Conservation (phyloP, 2,329 filamentous ascomycete species). For the Trichoderma atroviride region DNA sequence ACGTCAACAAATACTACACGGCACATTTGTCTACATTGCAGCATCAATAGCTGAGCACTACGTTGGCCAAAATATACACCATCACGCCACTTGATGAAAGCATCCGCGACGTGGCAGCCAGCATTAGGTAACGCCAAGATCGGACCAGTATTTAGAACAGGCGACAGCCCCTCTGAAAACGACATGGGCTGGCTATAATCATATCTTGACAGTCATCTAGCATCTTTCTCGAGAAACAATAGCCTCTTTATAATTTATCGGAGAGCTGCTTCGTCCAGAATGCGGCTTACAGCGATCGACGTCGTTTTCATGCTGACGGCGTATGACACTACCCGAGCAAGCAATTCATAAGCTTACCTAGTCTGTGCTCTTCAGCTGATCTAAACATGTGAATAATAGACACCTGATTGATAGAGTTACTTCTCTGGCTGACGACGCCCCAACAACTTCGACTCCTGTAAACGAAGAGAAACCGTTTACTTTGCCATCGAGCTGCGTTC, state of each 20-base stretch:
- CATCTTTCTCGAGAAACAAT: neutral
- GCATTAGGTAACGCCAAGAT: neutral
- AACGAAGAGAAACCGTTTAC: neutral
- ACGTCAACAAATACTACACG: conserved; percentile 2
- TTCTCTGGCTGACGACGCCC: neutral
- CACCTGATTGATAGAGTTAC: neutral
- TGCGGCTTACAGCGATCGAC: neutral
- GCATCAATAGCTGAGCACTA: neutral
- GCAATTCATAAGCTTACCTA: neutral
- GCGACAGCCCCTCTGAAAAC: neutral
- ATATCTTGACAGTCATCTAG: neutral
- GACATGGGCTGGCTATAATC: neutral
- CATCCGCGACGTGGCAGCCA: neutral
- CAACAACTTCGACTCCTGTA: neutral
- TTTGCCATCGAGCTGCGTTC: conserved; percentile 23
- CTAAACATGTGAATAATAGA: neutral
- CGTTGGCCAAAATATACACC: neutral
- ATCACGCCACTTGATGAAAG: neutral
- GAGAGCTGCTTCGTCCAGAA: neutral
- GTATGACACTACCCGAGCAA: neutral
- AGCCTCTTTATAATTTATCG: neutral
- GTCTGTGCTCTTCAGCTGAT: neutral
- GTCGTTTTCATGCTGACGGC: neutral
- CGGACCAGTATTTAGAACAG: neutral
- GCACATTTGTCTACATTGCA: neutral